Conservation (phyloP, 2,329 filamentous ascomycete genomes). For the Cryphonectria japonica region DNA sequence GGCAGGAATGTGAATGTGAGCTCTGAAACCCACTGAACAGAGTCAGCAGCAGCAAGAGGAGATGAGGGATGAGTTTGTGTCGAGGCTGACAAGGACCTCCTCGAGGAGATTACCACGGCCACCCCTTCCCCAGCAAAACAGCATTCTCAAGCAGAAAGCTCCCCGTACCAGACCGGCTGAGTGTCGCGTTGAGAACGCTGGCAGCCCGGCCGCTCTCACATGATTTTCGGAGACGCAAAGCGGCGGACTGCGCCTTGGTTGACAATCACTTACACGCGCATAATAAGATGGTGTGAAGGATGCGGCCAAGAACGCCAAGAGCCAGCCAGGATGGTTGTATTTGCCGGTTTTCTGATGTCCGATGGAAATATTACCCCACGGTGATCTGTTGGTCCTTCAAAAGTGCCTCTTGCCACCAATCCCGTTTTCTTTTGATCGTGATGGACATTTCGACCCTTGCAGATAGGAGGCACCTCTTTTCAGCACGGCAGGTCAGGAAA, state of each 20-base stretch:
- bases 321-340: conserved; percentile 1
- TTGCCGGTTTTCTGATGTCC: conserved; percentile 18
- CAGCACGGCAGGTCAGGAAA: background rate
- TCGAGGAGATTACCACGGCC: background rate
- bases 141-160: background rate
- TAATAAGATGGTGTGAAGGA: conserved; percentile 16
- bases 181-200: background rate
- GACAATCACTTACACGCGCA: conserved; percentile 8
- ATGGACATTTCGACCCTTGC: background rate
- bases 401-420: background rate
- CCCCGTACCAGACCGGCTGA: background rate
- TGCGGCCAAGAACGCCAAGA: conserved; percentile 9
- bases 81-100: background rate
- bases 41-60: background rate
- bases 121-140: background rate
- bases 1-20: background rate
- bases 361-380: background rate
- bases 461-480: background rate
- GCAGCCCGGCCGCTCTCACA: background rate
- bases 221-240: background rate
- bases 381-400: background rate
- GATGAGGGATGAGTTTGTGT: background rate
- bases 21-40: background rate
- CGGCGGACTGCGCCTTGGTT: background rate
- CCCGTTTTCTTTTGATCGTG: background rate